Percentiles rank a stretch among this genome's conserved stretches.
Conservation (phyloP, 2,329 filamentous ascomycete species). For the Aureobasidium zeae region DNA sequence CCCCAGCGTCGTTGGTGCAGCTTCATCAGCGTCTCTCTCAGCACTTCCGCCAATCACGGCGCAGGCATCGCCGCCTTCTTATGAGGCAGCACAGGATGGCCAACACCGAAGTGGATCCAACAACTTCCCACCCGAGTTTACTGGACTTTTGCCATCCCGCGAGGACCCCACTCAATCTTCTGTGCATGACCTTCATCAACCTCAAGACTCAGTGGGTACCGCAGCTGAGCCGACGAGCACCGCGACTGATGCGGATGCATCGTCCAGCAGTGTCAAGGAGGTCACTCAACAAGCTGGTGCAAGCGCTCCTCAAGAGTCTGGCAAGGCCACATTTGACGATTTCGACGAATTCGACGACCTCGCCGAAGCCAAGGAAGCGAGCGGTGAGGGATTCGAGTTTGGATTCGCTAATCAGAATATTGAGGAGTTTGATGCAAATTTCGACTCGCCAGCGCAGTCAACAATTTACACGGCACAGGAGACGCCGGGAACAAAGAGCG, state of each 20-base stretch:
- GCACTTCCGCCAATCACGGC: constrained; percentile 44
- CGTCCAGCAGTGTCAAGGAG: neutral
- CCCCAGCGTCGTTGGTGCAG: constrained; percentile 20
- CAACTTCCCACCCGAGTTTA: constrained; percentile 46
- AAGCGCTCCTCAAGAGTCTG: constrained; percentile 26
- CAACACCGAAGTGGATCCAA: constrained; percentile 24
- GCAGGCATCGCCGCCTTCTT: constrained; percentile 50
- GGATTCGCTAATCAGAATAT: constrained; percentile 38
- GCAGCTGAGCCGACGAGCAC: constrained; percentile 22
- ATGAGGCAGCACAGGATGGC: constrained; percentile 36
- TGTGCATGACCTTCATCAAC: constrained; percentile 30
- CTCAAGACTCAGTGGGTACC: constrained; percentile 13
- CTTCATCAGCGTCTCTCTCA: constrained; percentile 27
- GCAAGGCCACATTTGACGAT: constrained; percentile 54
- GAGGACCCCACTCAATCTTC: constrained; percentile 42
- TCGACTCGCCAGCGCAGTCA: constrained; percentile 54
- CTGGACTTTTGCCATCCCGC: constrained; percentile 46
- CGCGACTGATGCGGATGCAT: constrained; percentile 18
- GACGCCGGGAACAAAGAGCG: constrained; percentile 27
- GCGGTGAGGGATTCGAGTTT: constrained; percentile 52
- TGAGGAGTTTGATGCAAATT: constrained; percentile 74
- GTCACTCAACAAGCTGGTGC: constrained; percentile 17
- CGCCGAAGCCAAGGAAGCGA: constrained; percentile 69
- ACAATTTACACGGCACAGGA: constrained; percentile 38
- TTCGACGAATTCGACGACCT: constrained; percentile 77